Conservation (phyloP, 805 yeast species). For the Candida krabiensis region DNA sequence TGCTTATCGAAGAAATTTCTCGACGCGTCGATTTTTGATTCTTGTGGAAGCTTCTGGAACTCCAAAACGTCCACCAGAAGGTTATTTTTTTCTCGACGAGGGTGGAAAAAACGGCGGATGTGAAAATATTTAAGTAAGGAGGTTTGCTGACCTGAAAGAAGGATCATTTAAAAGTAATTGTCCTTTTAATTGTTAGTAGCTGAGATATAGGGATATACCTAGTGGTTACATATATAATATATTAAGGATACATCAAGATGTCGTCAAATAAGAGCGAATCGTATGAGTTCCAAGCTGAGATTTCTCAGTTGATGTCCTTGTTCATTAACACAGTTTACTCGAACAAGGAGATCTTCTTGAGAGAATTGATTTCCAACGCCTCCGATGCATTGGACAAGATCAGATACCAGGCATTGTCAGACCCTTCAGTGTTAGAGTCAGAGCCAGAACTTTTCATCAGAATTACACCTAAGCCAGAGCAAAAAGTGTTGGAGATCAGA, state of each 20-base stretch:
- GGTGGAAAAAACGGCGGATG: conserved; percentile 3
- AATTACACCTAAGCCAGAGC: conserved; percentile 95
- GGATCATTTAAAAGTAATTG: not conserved
- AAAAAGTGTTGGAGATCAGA: conserved; percentile 92
- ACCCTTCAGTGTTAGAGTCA: conserved; percentile 86
- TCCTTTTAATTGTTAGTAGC: too few species aligned
- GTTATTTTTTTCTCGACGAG: conserved; percentile 11
- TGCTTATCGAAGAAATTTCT: too few species aligned
- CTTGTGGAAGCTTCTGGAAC: conserved; percentile 18
- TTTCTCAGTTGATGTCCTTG: conserved; percentile 99
- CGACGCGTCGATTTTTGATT: conserved; percentile 10
- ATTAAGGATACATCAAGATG: conserved; percentile 20
- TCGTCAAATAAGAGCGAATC: conserved; percentile 57
- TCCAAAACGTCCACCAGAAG: conserved; percentile 9
- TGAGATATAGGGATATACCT: too few species aligned
- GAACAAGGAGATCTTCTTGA: conserved; percentile 97
- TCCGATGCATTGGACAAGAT: conserved; percentile 99
- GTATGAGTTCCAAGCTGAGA: conserved; percentile 99
- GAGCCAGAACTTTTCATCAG: conserved; percentile 97
- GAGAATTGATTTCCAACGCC: conserved; percentile 98
- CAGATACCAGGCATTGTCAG: conserved; percentile 93
- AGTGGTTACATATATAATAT: too few species aligned
- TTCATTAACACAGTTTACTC: conserved; percentile 99
- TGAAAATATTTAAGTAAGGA: conserved; percentile 6
- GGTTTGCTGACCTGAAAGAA: conserved; percentile 1